These are phyloP conservation scores for Stereocaulon alpinum DNA, from an alignment of 495 filamentous ascomycete genomes.

Conservation along the genomic window DNA sequence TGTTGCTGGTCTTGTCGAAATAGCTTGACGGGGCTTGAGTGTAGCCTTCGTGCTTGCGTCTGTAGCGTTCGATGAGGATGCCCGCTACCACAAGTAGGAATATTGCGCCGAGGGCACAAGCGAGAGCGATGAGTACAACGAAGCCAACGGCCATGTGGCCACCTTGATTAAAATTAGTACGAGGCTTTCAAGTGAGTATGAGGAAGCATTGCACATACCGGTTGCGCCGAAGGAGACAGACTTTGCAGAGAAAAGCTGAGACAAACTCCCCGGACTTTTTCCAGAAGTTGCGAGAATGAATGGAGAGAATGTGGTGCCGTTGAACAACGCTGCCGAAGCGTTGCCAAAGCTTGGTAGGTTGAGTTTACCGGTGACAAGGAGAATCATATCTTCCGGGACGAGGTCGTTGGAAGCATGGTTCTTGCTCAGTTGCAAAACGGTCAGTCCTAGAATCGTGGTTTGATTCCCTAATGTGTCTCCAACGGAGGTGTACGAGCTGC, in stretches of 20 bases:
- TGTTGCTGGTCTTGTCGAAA: conserved; percentile 62
- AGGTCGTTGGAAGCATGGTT: conserved; percentile 54
- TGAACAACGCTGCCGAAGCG: conserved; percentile 78
- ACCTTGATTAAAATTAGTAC: conserved; percentile 26
- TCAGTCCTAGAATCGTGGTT: conserved; percentile 64
- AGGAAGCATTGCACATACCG: conserved; percentile 34
- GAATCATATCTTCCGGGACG: conserved; percentile 52
- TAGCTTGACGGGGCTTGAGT: conserved; percentile 64
- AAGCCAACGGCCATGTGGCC: conserved; percentile 68
- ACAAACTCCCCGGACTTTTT: conserved; percentile 60
- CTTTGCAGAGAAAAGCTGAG: conserved; percentile 66
- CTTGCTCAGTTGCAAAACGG: conserved; percentile 60
- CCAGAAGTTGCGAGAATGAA: conserved; percentile 65
- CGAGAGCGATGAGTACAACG: conserved; percentile 85
- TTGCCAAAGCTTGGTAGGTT: conserved; percentile 65
- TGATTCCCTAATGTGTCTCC: conserved; percentile 47
- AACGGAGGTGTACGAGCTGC: conserved; percentile 46
- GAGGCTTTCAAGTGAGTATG: not conserved
- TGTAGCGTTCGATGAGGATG: conserved; percentile 70
- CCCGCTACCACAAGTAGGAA: conserved; percentile 81
- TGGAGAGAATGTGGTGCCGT: conserved; percentile 66
- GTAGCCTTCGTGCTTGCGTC: conserved; percentile 81
- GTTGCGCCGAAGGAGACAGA: conserved; percentile 49
- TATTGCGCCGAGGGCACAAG: conserved; percentile 73
- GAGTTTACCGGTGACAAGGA: conserved; percentile 78